These are phyloP conservation scores for Seiridium cupressi DNA, from an alignment of 2,329 filamentous ascomycete species.

Conservation along the genomic window DNA sequence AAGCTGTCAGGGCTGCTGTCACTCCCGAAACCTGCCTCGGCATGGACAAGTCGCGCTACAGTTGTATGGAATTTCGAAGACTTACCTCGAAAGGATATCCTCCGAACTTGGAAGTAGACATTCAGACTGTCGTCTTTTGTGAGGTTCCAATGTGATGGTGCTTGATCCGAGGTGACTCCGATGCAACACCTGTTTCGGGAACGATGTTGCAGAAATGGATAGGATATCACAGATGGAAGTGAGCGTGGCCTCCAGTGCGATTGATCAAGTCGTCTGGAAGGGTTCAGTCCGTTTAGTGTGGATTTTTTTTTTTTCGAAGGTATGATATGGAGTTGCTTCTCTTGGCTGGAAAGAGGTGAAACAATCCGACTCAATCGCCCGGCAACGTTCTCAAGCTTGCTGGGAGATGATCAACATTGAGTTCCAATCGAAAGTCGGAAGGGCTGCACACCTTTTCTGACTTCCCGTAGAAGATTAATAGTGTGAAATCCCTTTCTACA, in stretches of 20 bases:
- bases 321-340: slow-evolving; percentile 7
- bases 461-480: slow-evolving; percentile 24
- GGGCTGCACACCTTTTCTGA: background rate
- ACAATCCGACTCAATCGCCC: slow-evolving; percentile 10
- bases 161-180: slow-evolving; percentile 27
- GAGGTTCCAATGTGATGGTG: slow-evolving; percentile 11
- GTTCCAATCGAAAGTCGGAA: background rate
- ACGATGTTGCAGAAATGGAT: slow-evolving; percentile 22
- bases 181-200: slow-evolving; percentile 35
- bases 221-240: background rate
- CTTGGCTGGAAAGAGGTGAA: slow-evolving; percentile 10
- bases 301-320: background rate
- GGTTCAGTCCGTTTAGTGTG: slow-evolving; percentile 1
- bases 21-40: background rate
- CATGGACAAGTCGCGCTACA: background rate
- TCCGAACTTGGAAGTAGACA: slow-evolving; percentile 56
- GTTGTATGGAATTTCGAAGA: slow-evolving; percentile 22
- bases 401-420: slow-evolving; percentile 1
- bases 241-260: background rate
- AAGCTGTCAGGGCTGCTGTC: slow-evolving; percentile 6
- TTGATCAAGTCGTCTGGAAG: background rate
- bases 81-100: slow-evolving; percentile 58
- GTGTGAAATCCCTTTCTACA: slow-evolving; percentile 25
- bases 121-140: slow-evolving; percentile 42
- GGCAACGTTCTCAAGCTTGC: slow-evolving; percentile 4